Percentiles rank a stretch among this genome's conserved stretches.
Evolutionary conservation across 495 filamentous ascomycete genomes (phyloP).

Genomic region (Penicillium coprophilum): DNA sequence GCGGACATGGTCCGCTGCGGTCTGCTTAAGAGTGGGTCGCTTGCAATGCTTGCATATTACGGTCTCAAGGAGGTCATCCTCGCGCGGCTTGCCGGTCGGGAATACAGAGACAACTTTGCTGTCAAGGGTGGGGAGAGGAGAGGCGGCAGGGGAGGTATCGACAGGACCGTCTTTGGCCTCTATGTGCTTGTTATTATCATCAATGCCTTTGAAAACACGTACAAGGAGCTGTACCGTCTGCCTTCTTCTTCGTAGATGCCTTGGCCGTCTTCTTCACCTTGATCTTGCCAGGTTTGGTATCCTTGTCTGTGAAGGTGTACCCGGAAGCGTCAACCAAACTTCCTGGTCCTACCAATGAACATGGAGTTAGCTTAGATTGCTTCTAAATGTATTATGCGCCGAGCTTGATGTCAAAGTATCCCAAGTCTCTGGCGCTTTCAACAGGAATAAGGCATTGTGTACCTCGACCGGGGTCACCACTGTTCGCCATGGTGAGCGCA

Average conservation of each 20-base stretch:
- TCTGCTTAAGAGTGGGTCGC: conserved; percentile 63
- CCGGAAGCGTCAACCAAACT: conserved; percentile 50
- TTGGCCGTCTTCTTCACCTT: conserved; percentile 70
- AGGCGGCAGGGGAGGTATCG: conserved; percentile 43
- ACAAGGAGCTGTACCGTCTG: conserved; percentile 46
- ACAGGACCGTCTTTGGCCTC: conserved; percentile 32
- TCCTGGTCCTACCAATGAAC: conserved; percentile 28
- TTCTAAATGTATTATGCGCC: not conserved
- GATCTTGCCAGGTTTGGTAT: conserved; percentile 60
- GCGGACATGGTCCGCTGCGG: conserved; percentile 63
- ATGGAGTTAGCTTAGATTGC: conserved; percentile 21
- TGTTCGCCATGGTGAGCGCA: conserved; percentile 39
- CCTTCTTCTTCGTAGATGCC: conserved; percentile 45
- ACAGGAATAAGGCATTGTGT: conserved; percentile 15
- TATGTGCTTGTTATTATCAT: conserved; percentile 7
- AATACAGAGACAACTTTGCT: conserved; percentile 68
- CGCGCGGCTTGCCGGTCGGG: conserved; percentile 66
- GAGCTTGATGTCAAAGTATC: conserved; percentile 7
- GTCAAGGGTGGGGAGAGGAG: conserved; percentile 71
- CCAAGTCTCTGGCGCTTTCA: conserved; percentile 8
- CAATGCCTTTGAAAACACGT: too few species aligned
- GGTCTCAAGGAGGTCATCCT: conserved; percentile 62
- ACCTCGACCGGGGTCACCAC: conserved; percentile 42
- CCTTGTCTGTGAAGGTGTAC: conserved; percentile 59
- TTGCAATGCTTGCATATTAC: conserved; percentile 83